Evolutionary conservation across 106 monocot species (phyloP).

Genomic region (Dioscorea dumetorum): DNA sequence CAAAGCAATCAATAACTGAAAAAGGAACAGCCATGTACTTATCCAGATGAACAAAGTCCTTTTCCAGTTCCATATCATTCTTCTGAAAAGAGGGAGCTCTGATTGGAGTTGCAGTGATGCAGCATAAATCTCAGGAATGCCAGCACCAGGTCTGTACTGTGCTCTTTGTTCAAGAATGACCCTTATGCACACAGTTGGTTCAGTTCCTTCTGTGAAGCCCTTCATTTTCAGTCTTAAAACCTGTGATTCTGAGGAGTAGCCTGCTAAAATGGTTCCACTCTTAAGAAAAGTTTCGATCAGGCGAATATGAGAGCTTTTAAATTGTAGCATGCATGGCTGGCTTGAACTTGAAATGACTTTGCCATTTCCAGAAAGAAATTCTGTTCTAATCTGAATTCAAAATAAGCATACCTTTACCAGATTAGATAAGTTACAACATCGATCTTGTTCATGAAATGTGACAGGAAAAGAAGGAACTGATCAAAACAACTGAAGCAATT

Average conservation of each 20-base stretch:
- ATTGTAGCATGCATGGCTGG: slow-evolving; percentile 39
- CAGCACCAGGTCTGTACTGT: slow-evolving; percentile 23
- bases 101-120: slow-evolving; percentile 35
- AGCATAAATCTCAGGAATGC: slow-evolving; percentile 50
- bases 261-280: slow-evolving; percentile 21
- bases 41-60: slow-evolving; percentile 40
- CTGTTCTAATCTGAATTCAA: slow-evolving; percentile 26
- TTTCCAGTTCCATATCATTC: slow-evolving; percentile 42
- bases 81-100: slow-evolving; percentile 29
- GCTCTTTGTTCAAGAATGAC: slow-evolving; percentile 29
- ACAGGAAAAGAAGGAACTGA: not conserved
- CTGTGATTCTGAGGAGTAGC: slow-evolving; percentile 33
- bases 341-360: slow-evolving; percentile 16
- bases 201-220: slow-evolving; percentile 15
- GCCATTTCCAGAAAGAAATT: slow-evolving; percentile 23
- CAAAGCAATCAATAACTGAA: slow-evolving; percentile 20
- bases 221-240: slow-evolving; percentile 26
- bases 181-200: slow-evolving; percentile 17
- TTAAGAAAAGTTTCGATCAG: slow-evolving; percentile 21
- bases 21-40: slow-evolving; percentile 20
- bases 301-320: slow-evolving; percentile 37
- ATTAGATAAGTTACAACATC: too few relatives aligned
- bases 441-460: not conserved
- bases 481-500: not conserved
- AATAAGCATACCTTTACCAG: not conserved